These are phyloP conservation scores for Blastobotrys apis DNA, from an alignment of 1,139 yeast genomes.

Conservation along the genomic window DNA sequence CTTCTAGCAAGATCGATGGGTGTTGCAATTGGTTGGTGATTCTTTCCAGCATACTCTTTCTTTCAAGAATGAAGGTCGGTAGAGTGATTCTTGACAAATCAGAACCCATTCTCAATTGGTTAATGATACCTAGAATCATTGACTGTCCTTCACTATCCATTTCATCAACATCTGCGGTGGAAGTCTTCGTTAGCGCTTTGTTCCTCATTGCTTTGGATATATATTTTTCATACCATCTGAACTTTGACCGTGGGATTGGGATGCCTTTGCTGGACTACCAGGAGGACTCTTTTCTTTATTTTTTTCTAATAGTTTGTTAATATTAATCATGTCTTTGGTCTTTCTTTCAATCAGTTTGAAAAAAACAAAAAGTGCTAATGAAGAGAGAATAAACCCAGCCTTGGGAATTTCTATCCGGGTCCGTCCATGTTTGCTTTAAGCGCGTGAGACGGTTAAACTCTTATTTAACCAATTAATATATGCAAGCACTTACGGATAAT, in stretches of 20 bases:
- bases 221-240: slow-evolving; percentile 5
- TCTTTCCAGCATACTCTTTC: slow-evolving; percentile 94
- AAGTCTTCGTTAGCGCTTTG: background rate
- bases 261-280: background rate
- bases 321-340: too few species aligned
- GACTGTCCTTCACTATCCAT: slow-evolving; percentile 86
- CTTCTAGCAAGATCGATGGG: slow-evolving; percentile 69
- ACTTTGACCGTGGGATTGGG: background rate
- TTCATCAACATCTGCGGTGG: slow-evolving; percentile 68
- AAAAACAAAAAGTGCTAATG: too few species aligned
- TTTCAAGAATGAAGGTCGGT: slow-evolving; percentile 91
- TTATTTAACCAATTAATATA: too few species aligned
- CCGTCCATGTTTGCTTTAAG: too few species aligned
- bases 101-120: slow-evolving; percentile 89
- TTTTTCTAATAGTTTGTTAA: slow-evolving; percentile 7
- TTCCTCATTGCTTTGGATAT: background rate
- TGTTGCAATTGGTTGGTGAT: slow-evolving; percentile 85
- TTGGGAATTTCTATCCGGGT: too few species aligned
- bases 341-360: too few species aligned
- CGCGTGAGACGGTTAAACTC: too few species aligned
- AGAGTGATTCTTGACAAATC: slow-evolving; percentile 86
- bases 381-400: too few species aligned
- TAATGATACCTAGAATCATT: slow-evolving; percentile 76
- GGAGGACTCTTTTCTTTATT: background rate
- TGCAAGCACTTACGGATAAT: too few species aligned